phyloP scores from a whole-genome alignment of 257 asterid genomes.

The Solanum raphanifolium region DNA sequence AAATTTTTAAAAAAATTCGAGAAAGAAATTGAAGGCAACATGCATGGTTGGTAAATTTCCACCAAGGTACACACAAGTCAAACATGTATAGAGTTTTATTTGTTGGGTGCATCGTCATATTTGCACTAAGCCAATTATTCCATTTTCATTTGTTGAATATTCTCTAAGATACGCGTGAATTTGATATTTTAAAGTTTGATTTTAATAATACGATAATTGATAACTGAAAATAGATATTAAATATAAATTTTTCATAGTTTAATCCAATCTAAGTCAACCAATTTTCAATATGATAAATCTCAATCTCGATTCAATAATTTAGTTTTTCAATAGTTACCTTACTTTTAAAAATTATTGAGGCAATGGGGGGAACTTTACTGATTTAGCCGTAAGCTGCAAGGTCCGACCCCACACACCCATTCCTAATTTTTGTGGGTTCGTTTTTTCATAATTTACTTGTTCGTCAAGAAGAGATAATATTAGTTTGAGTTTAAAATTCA shows the following conservation, averaged over 20 bases:
- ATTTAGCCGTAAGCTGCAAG: neutral
- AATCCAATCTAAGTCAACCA: neutral
- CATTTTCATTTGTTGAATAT: neutral
- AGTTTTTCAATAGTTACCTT: neutral
- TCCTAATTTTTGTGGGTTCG: neutral
- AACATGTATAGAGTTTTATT: neutral
- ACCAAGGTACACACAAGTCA: neutral
- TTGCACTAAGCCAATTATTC: neutral
- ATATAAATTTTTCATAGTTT: neutral
- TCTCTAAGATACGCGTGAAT: neutral
- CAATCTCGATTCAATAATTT: no score
- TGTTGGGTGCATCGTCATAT: neutral
- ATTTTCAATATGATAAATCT: no score
- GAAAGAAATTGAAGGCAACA: neutral
- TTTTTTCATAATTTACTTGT: neutral
- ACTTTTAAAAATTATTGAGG: neutral
- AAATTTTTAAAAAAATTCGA: accelerated
- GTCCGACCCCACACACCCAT: neutral
- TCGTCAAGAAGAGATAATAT: neutral
- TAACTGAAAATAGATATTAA: neutral
- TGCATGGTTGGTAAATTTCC: neutral
- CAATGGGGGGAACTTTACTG: neutral
- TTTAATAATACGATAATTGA: neutral
- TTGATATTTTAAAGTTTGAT: accelerated
- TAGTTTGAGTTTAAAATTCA: no score